Percentiles rank a stretch among this genome's conserved stretches.
Conservation (phyloP, 2,329 filamentous ascomycete genomes). For the Calycina herbarum region DNA sequence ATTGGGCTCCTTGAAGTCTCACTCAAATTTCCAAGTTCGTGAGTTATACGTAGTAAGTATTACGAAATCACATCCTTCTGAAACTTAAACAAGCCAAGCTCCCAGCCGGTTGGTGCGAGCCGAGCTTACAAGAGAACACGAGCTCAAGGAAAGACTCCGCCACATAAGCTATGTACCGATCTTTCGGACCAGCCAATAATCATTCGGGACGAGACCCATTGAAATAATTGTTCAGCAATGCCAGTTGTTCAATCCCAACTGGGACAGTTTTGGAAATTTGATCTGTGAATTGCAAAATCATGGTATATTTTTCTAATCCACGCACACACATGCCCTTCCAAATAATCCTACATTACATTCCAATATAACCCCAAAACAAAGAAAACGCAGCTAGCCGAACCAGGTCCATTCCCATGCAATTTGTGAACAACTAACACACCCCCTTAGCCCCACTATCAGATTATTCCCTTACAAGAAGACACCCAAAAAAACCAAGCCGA, state of each 20-base stretch:
- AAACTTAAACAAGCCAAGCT: not conserved
- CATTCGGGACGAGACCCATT: not conserved
- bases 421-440: not conserved
- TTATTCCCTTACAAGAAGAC: not conserved
- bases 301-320: not conserved
- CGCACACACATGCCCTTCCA: not conserved
- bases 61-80: not conserved
- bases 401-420: not conserved
- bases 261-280: not conserved
- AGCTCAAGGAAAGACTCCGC: not conserved
- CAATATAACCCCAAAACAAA: not conserved
- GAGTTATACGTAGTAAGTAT: not conserved
- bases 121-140: not conserved
- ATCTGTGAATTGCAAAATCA: not conserved
- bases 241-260: not conserved
- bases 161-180: not conserved
- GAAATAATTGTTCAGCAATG: not conserved
- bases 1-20: not conserved
- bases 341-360: slow-evolving; percentile 1
- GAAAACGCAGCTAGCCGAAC: not conserved
- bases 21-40: not conserved
- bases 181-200: not conserved
- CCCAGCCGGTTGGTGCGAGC: not conserved
- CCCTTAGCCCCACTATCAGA: not conserved
- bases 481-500: slow-evolving; percentile 6